phyloP scores from a whole-genome alignment of 768 basidiomycete genomes.

The Rubroboletus satanas region DNA sequence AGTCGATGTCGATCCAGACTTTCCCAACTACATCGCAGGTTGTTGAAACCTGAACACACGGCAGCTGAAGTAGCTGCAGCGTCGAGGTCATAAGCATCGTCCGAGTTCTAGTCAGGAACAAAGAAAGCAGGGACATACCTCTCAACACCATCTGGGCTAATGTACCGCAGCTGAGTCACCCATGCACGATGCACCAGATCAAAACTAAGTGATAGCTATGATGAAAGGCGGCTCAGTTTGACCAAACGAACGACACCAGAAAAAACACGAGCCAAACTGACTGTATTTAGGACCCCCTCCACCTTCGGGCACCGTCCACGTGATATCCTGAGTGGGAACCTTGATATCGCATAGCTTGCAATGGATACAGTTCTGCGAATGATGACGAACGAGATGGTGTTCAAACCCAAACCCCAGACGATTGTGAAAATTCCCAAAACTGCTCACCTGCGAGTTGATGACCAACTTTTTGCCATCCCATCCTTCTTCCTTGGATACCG shows the following conservation, averaged over 20 bases:
- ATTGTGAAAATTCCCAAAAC: neutral
- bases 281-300: constrained; percentile 97
- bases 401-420: no score
- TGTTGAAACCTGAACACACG: neutral
- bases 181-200: neutral
- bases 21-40: no score
- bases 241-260: neutral
- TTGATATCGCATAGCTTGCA: constrained; percentile 97
- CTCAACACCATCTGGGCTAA: neutral
- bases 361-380: constrained; percentile 76
- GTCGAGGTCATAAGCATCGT: neutral
- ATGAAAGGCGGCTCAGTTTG: neutral
- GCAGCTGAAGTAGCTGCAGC: neutral
- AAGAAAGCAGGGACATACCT: neutral
- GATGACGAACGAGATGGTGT: no score
- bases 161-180: neutral
- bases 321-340: constrained; percentile 93
- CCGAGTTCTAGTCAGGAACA: neutral
- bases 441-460: constrained; percentile 87
- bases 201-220: constrained; percentile 19
- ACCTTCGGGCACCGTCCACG: constrained; percentile 95
- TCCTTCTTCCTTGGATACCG: constrained; percentile 45
- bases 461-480: constrained; percentile 86
- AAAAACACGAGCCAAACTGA: constrained; percentile 27
- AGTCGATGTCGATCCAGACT: no score